Base-by-base conservation (phyloP, 2,329 filamentous ascomycete species). In the Neonectria magnoliae region DNA sequence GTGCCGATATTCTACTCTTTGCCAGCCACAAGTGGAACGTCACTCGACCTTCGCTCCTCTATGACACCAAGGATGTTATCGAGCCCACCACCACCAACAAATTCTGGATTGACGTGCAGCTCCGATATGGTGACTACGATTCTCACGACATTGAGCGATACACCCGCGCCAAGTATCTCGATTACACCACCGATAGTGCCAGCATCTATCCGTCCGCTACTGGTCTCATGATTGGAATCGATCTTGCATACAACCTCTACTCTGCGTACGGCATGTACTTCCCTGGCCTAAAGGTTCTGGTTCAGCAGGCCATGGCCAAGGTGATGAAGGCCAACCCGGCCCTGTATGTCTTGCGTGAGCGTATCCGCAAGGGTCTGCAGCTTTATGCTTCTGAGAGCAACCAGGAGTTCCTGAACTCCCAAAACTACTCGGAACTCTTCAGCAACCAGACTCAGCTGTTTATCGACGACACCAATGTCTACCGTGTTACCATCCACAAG, bases 271-370 rank as follows among this genome's bases (percentile, higher is more conserved):
- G 96, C 56, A 95, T 98, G 82, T 99, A 98, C 83, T 99, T 99
- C 89, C 96, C 96, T 52, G 96, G 96, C 76, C 83, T 99, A 66
- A 99, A 99, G 85, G 92, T 94, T 52, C 87, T 99, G 25, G 85
- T 99, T 27, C 97, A 99, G 80, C 95, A 98, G 79, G 96, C 97
- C 6, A 99, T 99, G 97, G 94, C 94, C 53, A 99, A 99, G 89
- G 90, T 99, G 77, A 99, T 99, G 96, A 99, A 99, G 82, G 95
- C 96, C 41, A 99, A 99, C 76, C 96, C 96, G 16, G 96, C 96
- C 3, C 82, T 99, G 33, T 99, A 98, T 78, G 96, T 99, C 56
- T 83, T 99, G 64, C 92, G 96, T 64, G 96, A 99, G 83, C 96
- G 96, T 87, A 99, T 99, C 69, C 89, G 97, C 69, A 99, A 99